Base-by-base conservation (phyloP, 179 eudicot genomes). In the Gypsophila paniculata region DNA sequence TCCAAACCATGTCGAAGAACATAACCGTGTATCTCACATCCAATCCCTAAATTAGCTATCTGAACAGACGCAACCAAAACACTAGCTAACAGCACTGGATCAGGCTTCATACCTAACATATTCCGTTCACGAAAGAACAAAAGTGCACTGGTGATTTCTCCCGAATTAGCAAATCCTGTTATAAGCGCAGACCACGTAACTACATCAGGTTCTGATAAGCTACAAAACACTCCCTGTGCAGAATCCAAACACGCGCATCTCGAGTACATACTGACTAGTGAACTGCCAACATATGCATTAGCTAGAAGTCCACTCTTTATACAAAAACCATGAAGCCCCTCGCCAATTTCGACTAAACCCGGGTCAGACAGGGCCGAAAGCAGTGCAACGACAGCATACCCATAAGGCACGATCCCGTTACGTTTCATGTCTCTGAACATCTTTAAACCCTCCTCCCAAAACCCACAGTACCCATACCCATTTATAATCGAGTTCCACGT, bases 151-250 rank as follows among this genome's bases (percentile, higher is more conserved):
- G 21, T 54, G 15, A 69, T 59, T 7, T 85, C 82, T 51, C 90
- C 88, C 21, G 78, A 75, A 61, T 82, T 89, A 22, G 92, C 79
- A 78, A 87, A 78, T 5, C 98, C 98, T 48, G 91, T 76, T 61
- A 93, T 91, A 34, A 93, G 65, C 26, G 98, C 75, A 53, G 95
- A 87, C 91, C 93, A 90, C 23, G 96, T 86, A 39, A 93, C 90
- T 51, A 93, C 74, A 85, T 93, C 96, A 49, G 86, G 93, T 52
- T 84, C 59, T 0, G 49, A 68, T 67, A 87, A 69, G 77, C 79
- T 77, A 42, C 71, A 63, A 75, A 93, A 89, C 9, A 89, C 88
- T 77, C 59, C 74, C 58, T 74, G 65, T 0, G 91, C 96, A 14
- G 91, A 87, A 69, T 77, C 79, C 85, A 90, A 82, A 77, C 84